Evolutionary conservation across 2,329 filamentous ascomycete species (phyloP), one percentile per base, ranked within the genome.

Genomic region (Claviceps citrina): DNA sequence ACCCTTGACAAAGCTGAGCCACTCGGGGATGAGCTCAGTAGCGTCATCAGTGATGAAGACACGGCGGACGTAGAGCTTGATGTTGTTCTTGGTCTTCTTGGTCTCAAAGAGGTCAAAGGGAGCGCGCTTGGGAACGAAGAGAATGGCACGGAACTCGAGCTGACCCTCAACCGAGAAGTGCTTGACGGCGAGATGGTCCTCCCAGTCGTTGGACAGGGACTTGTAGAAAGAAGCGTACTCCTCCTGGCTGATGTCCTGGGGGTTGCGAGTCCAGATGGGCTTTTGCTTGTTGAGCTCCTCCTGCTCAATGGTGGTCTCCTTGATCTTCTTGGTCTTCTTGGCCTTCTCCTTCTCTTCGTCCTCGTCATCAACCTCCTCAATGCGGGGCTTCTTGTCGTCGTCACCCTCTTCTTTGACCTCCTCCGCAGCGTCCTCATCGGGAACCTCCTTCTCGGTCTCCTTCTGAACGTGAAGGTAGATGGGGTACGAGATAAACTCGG

Each of bases 31-130:
- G 69, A 98, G 82, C 64, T 98, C 91, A 55, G 91, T 96, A 56
- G 91, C 91, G 66, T 98, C 91, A 54, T 98, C 91, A 46, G 91
- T 98, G 76, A 98, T 98, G 83, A 98, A 98, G 67, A 98, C 91
- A 65, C 91, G 91, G 66, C 91, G 89, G 60, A 98, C 91, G 71
- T 98, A 98, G 57, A 98, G 81, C 82, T 98, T 98, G 79, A 98
- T 96, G 83, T 98, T 98, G 84, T 96, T 98, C 86, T 98, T 98
- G 63, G 89, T 95, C 83, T 95, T 94, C 85, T 98, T 98, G 64
- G 89, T 95, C 83, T 98, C 91, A 66, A 98, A 98, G 48, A 98
- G 84, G 62, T 98, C 91, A 67, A 98, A 98, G 57, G 91, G 91
- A 66, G 91, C 91, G 59, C 91, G 89, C 84, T 98, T 96, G 64